A percentile compares a stretch with the other conserved stretches of the same genome.
phyloP scores from a whole-genome alignment of 1,139 yeast species.

The Candida tropicalis region DNA sequence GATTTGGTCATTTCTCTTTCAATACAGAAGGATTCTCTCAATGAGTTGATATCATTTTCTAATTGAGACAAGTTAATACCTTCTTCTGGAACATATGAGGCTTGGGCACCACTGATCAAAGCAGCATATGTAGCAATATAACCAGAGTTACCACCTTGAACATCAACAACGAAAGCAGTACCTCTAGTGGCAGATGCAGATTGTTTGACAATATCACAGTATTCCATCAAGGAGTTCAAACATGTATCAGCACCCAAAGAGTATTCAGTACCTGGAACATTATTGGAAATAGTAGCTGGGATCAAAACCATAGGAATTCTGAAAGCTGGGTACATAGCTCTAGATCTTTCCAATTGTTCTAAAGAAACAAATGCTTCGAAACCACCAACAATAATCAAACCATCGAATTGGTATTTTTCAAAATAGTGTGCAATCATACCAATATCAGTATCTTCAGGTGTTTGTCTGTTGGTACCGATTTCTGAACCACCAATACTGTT shows the following conservation, averaged over 20 bases:
- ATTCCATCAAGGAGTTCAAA: constrained; percentile 69
- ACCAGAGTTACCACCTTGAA: constrained; percentile 87
- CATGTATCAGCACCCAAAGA: constrained; percentile 81
- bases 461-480: constrained; percentile 76
- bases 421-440: constrained; percentile 79
- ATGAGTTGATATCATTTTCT: constrained; percentile 60
- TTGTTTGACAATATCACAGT: constrained; percentile 79
- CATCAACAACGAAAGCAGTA: constrained; percentile 78
- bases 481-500: constrained; percentile 78
- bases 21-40: constrained; percentile 56
- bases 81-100: constrained; percentile 76
- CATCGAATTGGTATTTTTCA: constrained; percentile 72
- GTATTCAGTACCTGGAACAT: constrained; percentile 84
- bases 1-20: constrained; percentile 65
- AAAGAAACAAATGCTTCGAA: constrained; percentile 77
- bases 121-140: constrained; percentile 73
- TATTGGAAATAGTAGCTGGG: constrained; percentile 83
- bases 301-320: constrained; percentile 77
- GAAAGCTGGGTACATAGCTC: constrained; percentile 68
- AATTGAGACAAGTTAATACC: constrained; percentile 59
- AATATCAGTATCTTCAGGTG: constrained; percentile 66
- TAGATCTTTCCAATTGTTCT: constrained; percentile 65
- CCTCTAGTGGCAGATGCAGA: constrained; percentile 79
- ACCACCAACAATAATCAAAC: constrained; percentile 76
- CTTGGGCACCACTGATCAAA: constrained; percentile 72